Conservation (phyloP, 2,329 filamentous ascomycete genomes). For the Nigrospora oryzae region DNA sequence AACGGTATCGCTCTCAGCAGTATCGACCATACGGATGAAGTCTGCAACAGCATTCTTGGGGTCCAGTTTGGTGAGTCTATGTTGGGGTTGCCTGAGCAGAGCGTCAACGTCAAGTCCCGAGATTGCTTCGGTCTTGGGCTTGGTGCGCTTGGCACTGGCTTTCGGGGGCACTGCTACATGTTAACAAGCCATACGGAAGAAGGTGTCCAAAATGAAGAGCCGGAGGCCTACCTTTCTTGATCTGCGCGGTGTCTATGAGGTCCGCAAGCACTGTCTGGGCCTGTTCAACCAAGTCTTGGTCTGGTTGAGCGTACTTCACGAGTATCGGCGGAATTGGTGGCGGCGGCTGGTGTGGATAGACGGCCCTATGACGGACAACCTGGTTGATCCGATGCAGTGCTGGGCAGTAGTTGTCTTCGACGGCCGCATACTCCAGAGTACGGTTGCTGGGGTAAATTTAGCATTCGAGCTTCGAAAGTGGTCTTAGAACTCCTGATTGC, state of each 20-base stretch:
- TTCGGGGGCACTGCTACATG: conserved; percentile 61
- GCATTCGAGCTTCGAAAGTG: conserved; percentile 21
- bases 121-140: conserved; percentile 69
- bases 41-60: conserved; percentile 76
- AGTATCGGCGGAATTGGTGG: conserved; percentile 56
- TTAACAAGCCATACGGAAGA: conserved; percentile 16
- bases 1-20: conserved; percentile 48
- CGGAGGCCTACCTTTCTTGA: conserved; percentile 63
- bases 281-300: conserved; percentile 53
- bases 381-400: conserved; percentile 83
- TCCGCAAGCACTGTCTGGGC: conserved; percentile 50
- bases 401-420: conserved; percentile 79
- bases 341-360: conserved; percentile 59
- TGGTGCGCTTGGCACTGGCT: conserved; percentile 62
- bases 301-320: conserved; percentile 64
- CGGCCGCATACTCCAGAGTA: conserved; percentile 58
- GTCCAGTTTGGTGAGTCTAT: conserved; percentile 30
- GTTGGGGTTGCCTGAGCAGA: conserved; percentile 44
- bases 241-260: conserved; percentile 61
- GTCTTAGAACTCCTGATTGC: conserved; percentile 9
- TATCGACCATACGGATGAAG: conserved; percentile 71
- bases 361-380: conserved; percentile 73
- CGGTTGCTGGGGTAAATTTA: conserved; percentile 13
- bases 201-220: neutral
- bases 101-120: conserved; percentile 84